Evolutionary conservation across 805 yeast genomes (phyloP), one percentile per base, ranked within the genome.

Genomic region (Starmerella tilneyi): DNA sequence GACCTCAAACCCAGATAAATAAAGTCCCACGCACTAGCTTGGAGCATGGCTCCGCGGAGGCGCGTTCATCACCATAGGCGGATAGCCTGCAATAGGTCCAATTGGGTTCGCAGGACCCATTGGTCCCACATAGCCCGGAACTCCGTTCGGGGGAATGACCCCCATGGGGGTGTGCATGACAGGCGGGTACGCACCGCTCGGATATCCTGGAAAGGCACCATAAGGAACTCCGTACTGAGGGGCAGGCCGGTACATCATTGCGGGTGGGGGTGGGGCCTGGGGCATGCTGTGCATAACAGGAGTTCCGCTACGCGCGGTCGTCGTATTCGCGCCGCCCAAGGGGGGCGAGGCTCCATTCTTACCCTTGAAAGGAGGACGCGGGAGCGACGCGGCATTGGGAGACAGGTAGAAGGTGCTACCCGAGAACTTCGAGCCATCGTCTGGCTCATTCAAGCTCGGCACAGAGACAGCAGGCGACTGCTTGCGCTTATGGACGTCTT

Each of bases 331-430:
- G 19, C 38, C 38, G 21, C 3, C 23, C 28, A 34, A 28, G 16
- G 36, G 36, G 26, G 44, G 45, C 23, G 50, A 46, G 24, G 37
- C 15, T 4, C 36, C 24, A 22, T 19, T 22, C 28, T 22, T 34
- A 20, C 32, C 38, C 13, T 40, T 32, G 44, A 54, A 53, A 13
- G 52, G 47, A 5, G 79, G 59, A 9, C 53, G 48, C 9, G 59
- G 59, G 17, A 57, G 45, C 22, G 54, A 36, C 17, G 53, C 46
- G 4, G 59, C 56, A 15, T 48, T 56, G n/a, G 60, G 60, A n/a
- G 58, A 53, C 12, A 47, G 38, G 35, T 55, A 49, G 53, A 56
- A 56, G 17, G 50, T 49, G 44, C 54, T 50, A 11, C 60, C 60
- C 34, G 53, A 45, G 42, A 37, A 51, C 33, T 44, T 46, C 2